These are phyloP conservation scores for Geotrichum fermentans DNA, from an alignment of 1,139 yeast species.

Conservation along the genomic window DNA sequence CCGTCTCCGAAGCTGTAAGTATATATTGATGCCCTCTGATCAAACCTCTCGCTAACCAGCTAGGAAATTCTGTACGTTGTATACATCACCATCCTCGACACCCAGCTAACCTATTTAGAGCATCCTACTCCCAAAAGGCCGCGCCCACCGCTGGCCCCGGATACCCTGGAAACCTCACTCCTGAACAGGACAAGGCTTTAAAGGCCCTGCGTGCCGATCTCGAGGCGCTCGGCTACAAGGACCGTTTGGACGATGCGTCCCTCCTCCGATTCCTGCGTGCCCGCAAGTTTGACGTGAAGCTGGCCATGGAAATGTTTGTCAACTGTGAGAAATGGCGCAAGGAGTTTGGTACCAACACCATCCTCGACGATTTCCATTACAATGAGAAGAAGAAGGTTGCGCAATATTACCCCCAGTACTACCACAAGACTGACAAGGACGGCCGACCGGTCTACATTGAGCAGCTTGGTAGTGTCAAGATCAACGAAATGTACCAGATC, in stretches of 20 bases:
- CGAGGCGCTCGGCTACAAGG: constrained; percentile 58
- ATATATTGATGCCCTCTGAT: too few species aligned
- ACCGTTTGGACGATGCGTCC: constrained; percentile 84
- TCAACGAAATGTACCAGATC: constrained; percentile 85
- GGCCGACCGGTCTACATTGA: constrained; percentile 95
- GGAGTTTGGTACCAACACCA: constrained; percentile 80
- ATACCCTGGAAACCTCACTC: constrained; percentile 73
- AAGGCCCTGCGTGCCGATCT: constrained; percentile 56
- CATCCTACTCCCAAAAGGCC: constrained; percentile 59
- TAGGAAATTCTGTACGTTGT: constrained; percentile 17
- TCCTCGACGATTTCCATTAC: constrained; percentile 80
- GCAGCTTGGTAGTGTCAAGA: constrained; percentile 86
- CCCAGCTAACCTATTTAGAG: constrained; percentile 20
- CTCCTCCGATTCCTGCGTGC: constrained; percentile 89
- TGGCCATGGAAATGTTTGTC: constrained; percentile 76
- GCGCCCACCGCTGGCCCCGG: constrained; percentile 68
- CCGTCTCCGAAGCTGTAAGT: constrained; percentile 14
- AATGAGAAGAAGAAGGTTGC: constrained; percentile 88
- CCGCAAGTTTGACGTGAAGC: constrained; percentile 79
- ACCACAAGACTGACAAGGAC: constrained; percentile 93
- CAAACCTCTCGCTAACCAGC: too few species aligned
- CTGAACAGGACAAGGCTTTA: constrained; percentile 59
- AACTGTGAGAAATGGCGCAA: constrained; percentile 90
- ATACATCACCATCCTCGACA: not conserved
- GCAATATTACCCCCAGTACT: constrained; percentile 88